Percentiles rank a stretch among this genome's conserved stretches.
These are phyloP conservation scores for Kalanchoe fedtschenkoi DNA, from an alignment of 164 flowering plant species.

Conservation along the genomic window DNA sequence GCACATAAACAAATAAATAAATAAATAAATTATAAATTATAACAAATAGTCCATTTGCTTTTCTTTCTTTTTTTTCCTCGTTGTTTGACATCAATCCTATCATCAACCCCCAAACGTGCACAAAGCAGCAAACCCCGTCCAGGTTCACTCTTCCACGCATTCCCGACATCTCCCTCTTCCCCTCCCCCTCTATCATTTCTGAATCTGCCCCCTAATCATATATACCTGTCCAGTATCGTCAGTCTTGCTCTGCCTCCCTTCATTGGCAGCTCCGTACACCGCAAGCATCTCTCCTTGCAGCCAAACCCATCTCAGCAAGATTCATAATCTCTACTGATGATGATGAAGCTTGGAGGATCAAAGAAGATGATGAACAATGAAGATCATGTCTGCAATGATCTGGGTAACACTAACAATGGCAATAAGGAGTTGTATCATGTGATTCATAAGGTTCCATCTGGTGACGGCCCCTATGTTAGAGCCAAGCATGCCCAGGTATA, in stretches of 20 bases:
- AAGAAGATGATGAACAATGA: neutral
- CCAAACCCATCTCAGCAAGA: no score
- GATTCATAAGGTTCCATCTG: slow-evolving; percentile 37
- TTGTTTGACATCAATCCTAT: neutral
- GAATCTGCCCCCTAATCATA: neutral
- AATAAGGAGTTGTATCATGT: slow-evolving; percentile 21
- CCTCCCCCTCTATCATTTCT: neutral
- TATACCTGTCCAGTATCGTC: neutral
- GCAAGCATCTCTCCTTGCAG: no score
- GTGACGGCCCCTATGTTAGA: slow-evolving; percentile 39
- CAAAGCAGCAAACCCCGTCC: neutral
- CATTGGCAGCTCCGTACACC: no score
- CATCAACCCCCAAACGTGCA: neutral
- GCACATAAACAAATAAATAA: no score
- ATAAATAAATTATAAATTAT: neutral
- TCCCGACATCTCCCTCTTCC: neutral
- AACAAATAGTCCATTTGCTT: neutral
- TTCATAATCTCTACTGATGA: neutral
- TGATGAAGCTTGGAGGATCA: neutral
- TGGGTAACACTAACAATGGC: no score
- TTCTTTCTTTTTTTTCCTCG: no score
- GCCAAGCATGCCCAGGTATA: slow-evolving; percentile 40
- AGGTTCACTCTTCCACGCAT: neutral
- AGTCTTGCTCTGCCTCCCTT: no score
- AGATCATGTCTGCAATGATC: neutral